phyloP scores from a whole-genome alignment of 257 asterid genomes.

The Schizonepeta tenuifolia region DNA sequence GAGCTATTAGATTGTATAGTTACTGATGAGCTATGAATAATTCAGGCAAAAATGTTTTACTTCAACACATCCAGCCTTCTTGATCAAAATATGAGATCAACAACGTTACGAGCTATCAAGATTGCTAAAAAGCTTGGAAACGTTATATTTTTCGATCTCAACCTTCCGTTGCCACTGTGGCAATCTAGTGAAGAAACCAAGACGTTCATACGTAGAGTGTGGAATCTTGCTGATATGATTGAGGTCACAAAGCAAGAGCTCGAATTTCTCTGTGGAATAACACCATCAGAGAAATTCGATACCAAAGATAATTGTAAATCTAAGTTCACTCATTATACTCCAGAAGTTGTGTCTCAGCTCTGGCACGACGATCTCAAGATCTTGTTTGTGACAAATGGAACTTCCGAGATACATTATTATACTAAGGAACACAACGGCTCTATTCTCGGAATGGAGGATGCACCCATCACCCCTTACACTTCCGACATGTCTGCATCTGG shows the following conservation, averaged over 20 bases:
- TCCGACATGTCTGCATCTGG: conserved; percentile 93
- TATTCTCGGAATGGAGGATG: conserved; percentile 89
- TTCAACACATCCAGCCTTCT: conserved; percentile 87
- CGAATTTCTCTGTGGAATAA: conserved; percentile 84
- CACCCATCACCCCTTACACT: conserved; percentile 85
- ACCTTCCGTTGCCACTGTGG: conserved; percentile 92
- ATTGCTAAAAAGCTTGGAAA: conserved; percentile 75
- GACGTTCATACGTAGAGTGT: conserved; percentile 60
- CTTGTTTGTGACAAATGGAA: conserved; percentile 90
- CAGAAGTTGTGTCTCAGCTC: conserved; percentile 71
- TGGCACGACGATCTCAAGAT: conserved; percentile 91
- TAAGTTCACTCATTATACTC: conserved; percentile 78
- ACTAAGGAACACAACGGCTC: conserved; percentile 78
- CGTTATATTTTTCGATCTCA: conserved; percentile 76
- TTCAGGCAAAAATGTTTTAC: conserved; percentile 92
- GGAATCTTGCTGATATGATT: conserved; percentile 77
- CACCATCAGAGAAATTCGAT: conserved; percentile 68
- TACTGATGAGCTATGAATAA: conserved; percentile 30
- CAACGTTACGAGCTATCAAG: conserved; percentile 67
- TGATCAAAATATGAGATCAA: conserved; percentile 73
- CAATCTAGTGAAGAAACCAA: conserved; percentile 71
- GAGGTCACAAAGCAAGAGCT: conserved; percentile 96
- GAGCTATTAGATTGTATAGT: conserved; percentile 17
- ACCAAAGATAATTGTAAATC: conserved; percentile 64
- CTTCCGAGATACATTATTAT: conserved; percentile 93